Conservation (phyloP, 257 asterid species). For the Vinca minor region DNA sequence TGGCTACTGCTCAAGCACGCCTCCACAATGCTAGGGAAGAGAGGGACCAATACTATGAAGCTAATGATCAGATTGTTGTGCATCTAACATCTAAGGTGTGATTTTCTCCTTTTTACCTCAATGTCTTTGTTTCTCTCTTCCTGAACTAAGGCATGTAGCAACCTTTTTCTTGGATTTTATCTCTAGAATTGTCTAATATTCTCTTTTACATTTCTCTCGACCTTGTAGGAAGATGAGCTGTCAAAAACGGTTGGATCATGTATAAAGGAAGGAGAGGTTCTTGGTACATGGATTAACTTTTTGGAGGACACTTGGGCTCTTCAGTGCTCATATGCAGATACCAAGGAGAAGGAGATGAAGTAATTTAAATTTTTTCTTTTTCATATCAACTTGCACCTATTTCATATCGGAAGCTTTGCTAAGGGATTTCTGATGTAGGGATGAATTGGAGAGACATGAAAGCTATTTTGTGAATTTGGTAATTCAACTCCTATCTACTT, state of each 20-base stretch:
- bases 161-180: conserved; percentile 6
- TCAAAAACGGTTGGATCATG: conserved; percentile 59
- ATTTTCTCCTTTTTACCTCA: conserved; percentile 8
- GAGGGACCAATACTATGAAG: conserved; percentile 94
- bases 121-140: no score
- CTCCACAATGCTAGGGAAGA: conserved; percentile 78
- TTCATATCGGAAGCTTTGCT: conserved; percentile 5
- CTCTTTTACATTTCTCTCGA: conserved; percentile 14
- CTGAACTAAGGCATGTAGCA: conserved; percentile 7
- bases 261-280: conserved; percentile 59
- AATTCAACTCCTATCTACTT: conserved; percentile 55
- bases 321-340: conserved; percentile 64
- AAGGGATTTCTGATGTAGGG: conserved; percentile 41
- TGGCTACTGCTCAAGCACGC: conserved; percentile 81
- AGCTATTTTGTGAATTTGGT: conserved; percentile 67
- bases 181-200: background rate
- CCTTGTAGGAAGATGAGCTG: conserved; percentile 73
- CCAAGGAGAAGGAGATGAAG: conserved; percentile 58
- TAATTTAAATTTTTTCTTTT: conserved; percentile 26
- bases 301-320: conserved; percentile 95
- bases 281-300: conserved; percentile 78
- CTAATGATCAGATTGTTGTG: conserved; percentile 89
- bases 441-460: conserved; percentile 82
- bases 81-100: conserved; percentile 78
- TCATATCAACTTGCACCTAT: background rate